A percentile compares a stretch with the other conserved stretches of the same genome.
phyloP scores from a whole-genome alignment of 2,329 filamentous ascomycete genomes.

The Cordyceps cateniannulata region DNA sequence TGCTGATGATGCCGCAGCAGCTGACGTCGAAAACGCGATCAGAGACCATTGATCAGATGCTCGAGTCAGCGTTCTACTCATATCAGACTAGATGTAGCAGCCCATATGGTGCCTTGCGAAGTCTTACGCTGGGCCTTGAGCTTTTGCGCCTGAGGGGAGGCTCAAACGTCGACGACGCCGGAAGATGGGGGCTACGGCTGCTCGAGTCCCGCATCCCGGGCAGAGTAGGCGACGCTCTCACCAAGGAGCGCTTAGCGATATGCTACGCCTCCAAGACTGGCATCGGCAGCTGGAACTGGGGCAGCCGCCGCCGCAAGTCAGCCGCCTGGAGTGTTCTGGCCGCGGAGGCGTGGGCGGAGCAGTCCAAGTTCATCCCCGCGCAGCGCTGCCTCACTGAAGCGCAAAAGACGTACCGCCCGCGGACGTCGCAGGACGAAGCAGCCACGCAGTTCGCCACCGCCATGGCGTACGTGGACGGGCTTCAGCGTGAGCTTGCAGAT shows the following conservation, averaged over 20 bases:
- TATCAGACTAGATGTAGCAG: conserved; percentile 80
- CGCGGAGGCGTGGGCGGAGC: conserved; percentile 74
- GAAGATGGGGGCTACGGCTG: conserved; percentile 73
- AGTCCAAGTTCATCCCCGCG: conserved; percentile 71
- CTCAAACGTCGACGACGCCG: conserved; percentile 76
- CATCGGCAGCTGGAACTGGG: conserved; percentile 59
- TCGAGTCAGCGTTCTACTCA: conserved; percentile 87
- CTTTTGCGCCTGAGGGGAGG: conserved; percentile 75
- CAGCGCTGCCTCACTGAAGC: conserved; percentile 72
- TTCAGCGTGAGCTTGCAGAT: conserved; percentile 44
- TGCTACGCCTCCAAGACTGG: conserved; percentile 74
- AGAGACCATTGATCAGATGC: conserved; percentile 77
- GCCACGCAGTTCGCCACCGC: conserved; percentile 46
- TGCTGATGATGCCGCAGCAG: conserved; percentile 68
- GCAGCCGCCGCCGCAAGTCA: conserved; percentile 72
- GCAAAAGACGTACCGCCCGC: conserved; percentile 43
- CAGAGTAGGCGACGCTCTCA: conserved; percentile 68
- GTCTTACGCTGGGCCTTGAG: conserved; percentile 70
- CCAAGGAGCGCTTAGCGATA: conserved; percentile 78
- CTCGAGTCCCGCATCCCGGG: conserved; percentile 75
- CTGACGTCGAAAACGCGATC: conserved; percentile 68
- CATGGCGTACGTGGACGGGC: conserved; percentile 43
- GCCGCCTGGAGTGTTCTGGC: conserved; percentile 83
- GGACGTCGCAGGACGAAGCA: conserved; percentile 42
- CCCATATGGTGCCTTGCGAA: conserved; percentile 74